These are phyloP conservation scores for Floccularia luteovirens DNA, from an alignment of 768 basidiomycete species.

Conservation along the genomic window DNA sequence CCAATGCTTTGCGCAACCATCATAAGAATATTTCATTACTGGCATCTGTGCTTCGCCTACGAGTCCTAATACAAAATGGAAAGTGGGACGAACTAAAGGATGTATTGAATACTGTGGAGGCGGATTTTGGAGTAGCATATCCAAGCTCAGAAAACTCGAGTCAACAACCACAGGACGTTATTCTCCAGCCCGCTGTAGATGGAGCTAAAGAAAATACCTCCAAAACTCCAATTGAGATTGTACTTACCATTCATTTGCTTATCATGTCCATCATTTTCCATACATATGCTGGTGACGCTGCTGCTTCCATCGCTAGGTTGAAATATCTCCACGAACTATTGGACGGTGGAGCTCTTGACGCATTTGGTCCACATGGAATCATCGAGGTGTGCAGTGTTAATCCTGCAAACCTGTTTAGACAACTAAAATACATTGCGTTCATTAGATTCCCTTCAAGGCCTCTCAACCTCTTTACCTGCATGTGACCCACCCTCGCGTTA, in stretches of 20 bases:
- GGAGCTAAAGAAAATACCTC: conserved; percentile 1
- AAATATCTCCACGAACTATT: conserved; percentile 58
- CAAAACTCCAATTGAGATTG: conserved; percentile 13
- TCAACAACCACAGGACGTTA: conserved; percentile 5
- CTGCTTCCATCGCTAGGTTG: conserved; percentile 41
- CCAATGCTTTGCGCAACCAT: conserved; percentile 13
- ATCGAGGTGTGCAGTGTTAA: conserved; percentile 21
- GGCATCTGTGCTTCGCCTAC: conserved; percentile 47
- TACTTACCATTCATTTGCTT: conserved; percentile 47
- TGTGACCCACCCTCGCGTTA: conserved; percentile 59
- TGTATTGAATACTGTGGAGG: conserved; percentile 43
- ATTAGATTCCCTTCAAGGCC: conserved; percentile 23
- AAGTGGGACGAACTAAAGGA: conserved; percentile 45
- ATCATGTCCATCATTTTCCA: conserved; percentile 54
- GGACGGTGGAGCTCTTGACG: conserved; percentile 45
- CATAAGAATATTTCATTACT: conserved; percentile 42
- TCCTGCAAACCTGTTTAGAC: conserved; percentile 3
- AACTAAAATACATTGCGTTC: conserved; percentile 13
- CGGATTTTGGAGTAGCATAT: conserved; percentile 32
- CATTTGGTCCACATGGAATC: conserved; percentile 24
- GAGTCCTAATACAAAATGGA: conserved; percentile 44
- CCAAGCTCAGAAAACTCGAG: conserved; percentile 2
- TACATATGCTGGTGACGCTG: conserved; percentile 48
- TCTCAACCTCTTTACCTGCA: conserved; percentile 44
- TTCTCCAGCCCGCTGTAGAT: conserved; percentile 1